Percentiles rank a stretch among this genome's conserved stretches.
These are phyloP conservation scores for Punica granatum DNA, from an alignment of 345 rosid genomes.

Conservation along the genomic window DNA sequence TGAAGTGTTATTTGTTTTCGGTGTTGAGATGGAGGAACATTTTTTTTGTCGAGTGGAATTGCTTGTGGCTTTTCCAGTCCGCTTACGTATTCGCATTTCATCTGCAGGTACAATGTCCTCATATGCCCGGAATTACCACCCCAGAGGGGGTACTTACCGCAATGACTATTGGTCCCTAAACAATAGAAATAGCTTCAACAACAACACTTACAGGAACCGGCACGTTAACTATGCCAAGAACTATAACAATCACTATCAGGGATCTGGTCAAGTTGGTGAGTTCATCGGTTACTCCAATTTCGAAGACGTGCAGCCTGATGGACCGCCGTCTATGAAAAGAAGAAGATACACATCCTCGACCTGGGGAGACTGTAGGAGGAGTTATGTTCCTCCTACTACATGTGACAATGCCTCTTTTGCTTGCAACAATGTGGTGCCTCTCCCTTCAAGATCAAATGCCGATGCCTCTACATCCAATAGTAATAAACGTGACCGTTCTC, in stretches of 20 bases:
- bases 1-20: background rate
- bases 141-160: constrained; percentile 31
- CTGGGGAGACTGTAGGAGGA: constrained; percentile 36
- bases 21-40: background rate
- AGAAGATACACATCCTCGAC: constrained; percentile 45
- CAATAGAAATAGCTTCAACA: constrained; percentile 20
- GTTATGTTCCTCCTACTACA: constrained; percentile 14
- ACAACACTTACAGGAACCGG: constrained; percentile 21
- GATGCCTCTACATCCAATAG: constrained; percentile 36
- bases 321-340: constrained; percentile 43
- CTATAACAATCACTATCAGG: constrained; percentile 17
- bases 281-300: constrained; percentile 11
- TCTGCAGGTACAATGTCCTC: constrained; percentile 42
- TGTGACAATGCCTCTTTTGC: constrained; percentile 18
- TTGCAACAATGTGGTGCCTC: constrained; percentile 20
- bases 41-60: background rate
- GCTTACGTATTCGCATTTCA: background rate
- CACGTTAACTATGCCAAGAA: constrained; percentile 15
- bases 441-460: constrained; percentile 28
- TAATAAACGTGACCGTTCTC: constrained; percentile 52
- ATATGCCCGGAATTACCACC: constrained; percentile 25
- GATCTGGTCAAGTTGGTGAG: constrained; percentile 26
- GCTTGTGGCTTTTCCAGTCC: background rate
- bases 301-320: constrained; percentile 22
- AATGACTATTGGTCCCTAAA: constrained; percentile 26